These are phyloP conservation scores for Cyclotella choctawhatcheeana DNA, from an alignment of 108 stramenopile genomes.

Conservation along the genomic window DNA sequence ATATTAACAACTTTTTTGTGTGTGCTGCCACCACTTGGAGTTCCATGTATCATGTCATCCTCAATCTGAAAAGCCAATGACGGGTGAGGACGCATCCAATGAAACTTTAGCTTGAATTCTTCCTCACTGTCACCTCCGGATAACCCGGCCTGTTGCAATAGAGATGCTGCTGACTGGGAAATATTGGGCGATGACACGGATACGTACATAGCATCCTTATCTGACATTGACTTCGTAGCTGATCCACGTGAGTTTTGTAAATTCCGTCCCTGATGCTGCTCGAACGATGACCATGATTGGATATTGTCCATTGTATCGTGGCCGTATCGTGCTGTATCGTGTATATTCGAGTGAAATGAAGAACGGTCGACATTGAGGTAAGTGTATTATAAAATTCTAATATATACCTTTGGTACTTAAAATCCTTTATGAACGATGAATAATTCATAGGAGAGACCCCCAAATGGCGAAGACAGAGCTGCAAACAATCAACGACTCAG, in stretches of 20 bases:
- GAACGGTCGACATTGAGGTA: too few relatives aligned
- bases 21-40: neutral
- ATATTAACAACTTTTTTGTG: too few relatives aligned
- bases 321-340: too few relatives aligned
- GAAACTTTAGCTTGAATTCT: slow-evolving; percentile 37
- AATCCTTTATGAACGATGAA: too few relatives aligned
- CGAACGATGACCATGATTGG: slow-evolving; percentile 41
- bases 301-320: slow-evolving; percentile 28
- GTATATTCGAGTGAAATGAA: too few relatives aligned
- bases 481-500: neutral
- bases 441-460: too few relatives aligned
- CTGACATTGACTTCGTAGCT: neutral
- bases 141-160: slow-evolving; percentile 32
- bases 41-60: neutral
- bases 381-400: too few relatives aligned
- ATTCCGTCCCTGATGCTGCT: slow-evolving; percentile 5
- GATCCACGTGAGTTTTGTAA: neutral
- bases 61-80: slow-evolving; percentile 22
- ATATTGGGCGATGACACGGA: slow-evolving; percentile 29
- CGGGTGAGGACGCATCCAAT: slow-evolving; percentile 53
- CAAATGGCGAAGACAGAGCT: too few relatives aligned
- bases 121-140: slow-evolving; percentile 9
- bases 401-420: too few relatives aligned
- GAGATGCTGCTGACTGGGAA: slow-evolving; percentile 28
- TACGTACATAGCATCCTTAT: slow-evolving; percentile 29